These are phyloP conservation scores for Penicillium daleae DNA, from an alignment of 495 filamentous ascomycete species.

Conservation along the genomic window DNA sequence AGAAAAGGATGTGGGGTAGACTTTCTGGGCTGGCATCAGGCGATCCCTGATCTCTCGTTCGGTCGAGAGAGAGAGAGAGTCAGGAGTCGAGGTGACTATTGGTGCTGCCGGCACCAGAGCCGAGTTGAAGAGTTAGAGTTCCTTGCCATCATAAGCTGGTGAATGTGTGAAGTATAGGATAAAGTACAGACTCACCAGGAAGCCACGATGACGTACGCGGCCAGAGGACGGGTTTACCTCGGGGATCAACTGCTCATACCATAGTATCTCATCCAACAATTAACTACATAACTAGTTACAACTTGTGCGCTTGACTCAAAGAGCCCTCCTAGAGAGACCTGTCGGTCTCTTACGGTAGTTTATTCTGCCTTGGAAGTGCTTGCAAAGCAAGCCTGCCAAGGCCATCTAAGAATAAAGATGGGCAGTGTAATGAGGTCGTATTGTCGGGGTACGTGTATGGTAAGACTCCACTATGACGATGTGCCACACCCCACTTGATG, in stretches of 20 bases:
- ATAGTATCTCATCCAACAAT: neutral
- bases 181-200: neutral
- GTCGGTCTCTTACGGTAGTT: too few species aligned
- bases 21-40: conserved; percentile 14
- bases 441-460: neutral
- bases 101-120: conserved; percentile 1
- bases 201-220: neutral
- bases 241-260: neutral
- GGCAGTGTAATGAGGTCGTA: conserved; percentile 2
- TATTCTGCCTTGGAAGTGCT: neutral
- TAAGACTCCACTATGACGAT: conserved; percentile 23
- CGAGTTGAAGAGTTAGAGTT: neutral
- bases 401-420: conserved; percentile 15
- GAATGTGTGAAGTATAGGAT: neutral
- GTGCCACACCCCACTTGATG: neutral
- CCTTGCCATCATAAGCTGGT: neutral
- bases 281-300: neutral
- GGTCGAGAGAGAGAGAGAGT: conserved; percentile 10
- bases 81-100: neutral
- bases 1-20: conserved; percentile 28
- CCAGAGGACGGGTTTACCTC: neutral
- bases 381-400: too few species aligned
- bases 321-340: neutral
- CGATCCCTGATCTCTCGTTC: conserved; percentile 15
- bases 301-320: neutral